Base-by-base conservation (phyloP, 2,329 filamentous ascomycete genomes). In the Aspergillus sp. region DNA sequence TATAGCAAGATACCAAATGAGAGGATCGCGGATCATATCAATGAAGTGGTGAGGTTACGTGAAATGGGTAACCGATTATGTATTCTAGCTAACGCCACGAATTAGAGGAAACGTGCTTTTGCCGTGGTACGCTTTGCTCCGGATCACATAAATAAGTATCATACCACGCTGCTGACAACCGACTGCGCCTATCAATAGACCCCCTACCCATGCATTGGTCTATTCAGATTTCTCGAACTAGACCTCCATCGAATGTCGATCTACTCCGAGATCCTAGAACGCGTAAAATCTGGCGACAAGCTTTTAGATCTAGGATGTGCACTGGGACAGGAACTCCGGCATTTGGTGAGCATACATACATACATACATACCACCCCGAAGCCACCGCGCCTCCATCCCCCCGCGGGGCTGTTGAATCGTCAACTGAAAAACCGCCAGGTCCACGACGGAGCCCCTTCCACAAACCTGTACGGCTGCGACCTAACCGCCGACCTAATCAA, bases 231-330 rank as follows among this genome's bases (percentile, higher is more conserved):
- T 17, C 37, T 39, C 17, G 37, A 39, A 5, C 9, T 39, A 19
- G 37, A 39, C n/a, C 15, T 39, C 7, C 5, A 20, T 20, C n/a
- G 9, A 20, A 19, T 27, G 5, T 41, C 48, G 2, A 13, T 44
- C 5, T 50, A 49, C 10, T 56, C 39, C 32, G 39, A 51, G 7
- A 41, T 53, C 15, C n/a, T 53, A 15, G 22, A 50, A 9, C 23
- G 48, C 5, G 30, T 43, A 25, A 27, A 39, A 12, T 9, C 27
- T 17, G 51, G 51, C 30, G 42, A 50, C 7, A 50, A 15, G 4
- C 64, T 78, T 10, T 66, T 78, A 9, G 76, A 79, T 53, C 59
- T 80, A 0, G 75, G 75, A 41, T 79, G 76, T 55, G 74, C 75
- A 49, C 64, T 79, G 33, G 76, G 75, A 13, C 75, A 78, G 20